A percentile compares a stretch with the other conserved stretches of the same genome.
These are phyloP conservation scores for Picea sitchensis DNA, from an alignment of 75 land plant species.

Conservation along the genomic window DNA sequence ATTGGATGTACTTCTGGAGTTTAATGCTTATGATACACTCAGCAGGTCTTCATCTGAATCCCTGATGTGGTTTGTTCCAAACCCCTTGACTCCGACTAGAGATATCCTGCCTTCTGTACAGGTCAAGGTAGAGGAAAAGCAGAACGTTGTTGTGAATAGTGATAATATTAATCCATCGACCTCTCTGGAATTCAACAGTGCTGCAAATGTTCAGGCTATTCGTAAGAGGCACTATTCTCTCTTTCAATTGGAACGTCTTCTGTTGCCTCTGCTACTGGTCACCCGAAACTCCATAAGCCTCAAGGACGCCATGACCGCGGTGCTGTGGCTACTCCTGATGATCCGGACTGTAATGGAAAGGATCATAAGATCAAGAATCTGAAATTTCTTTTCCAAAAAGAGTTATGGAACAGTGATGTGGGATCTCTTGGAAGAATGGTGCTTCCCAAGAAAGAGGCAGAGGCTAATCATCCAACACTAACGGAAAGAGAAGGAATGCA, in stretches of 20 bases:
- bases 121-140: neutral
- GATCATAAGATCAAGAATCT: conserved; percentile 4
- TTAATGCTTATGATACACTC: neutral
- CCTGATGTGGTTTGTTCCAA: too few relatives aligned
- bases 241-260: neutral
- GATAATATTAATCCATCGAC: neutral
- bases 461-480: conserved; percentile 25
- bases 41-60: neutral
- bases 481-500: conserved; percentile 30
- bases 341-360: too few relatives aligned
- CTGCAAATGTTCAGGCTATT: neutral
- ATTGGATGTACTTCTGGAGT: neutral
- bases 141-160: neutral
- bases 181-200: neutral
- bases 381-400: conserved; percentile 67
- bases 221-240: neutral
- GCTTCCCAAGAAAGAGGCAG: conserved; percentile 69
- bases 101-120: neutral
- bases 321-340: neutral
- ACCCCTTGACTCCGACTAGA: neutral
- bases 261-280: neutral
- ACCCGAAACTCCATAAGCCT: neutral
- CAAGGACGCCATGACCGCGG: neutral
- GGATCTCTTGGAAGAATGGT: conserved; percentile 69
- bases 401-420: conserved; percentile 80